phyloP scores from a whole-genome alignment of 2,329 filamentous ascomycete species.

The Endothia cerciana region DNA sequence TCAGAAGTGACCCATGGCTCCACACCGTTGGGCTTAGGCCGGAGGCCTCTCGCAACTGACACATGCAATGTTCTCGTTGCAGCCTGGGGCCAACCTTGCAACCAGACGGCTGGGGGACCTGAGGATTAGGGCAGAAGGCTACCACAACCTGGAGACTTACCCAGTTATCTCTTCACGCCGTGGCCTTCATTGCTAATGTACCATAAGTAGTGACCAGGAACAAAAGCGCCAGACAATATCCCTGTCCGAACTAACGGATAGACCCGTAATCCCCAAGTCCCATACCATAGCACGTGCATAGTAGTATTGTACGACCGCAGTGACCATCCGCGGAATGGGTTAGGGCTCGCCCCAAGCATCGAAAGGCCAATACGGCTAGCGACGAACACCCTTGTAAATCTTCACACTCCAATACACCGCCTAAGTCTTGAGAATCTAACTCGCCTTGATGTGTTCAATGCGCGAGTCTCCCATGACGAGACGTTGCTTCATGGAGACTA shows the following conservation, averaged over 20 bases:
- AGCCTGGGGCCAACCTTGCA: background rate
- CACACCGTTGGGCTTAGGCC: background rate
- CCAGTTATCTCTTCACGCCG: background rate
- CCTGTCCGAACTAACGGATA: constrained; percentile 1
- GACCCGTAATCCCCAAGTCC: background rate
- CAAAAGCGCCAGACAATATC: background rate
- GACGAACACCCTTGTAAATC: background rate
- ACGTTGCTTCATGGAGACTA: background rate
- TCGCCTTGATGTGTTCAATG: background rate
- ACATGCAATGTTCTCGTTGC: background rate
- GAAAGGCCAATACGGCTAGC: too few relatives aligned
- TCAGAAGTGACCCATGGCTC: background rate
- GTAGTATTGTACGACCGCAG: background rate
- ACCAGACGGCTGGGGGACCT: too few relatives aligned
- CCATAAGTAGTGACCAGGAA: too few relatives aligned
- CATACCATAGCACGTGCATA: background rate
- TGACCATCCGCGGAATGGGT: background rate
- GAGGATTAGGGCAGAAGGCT: too few relatives aligned
- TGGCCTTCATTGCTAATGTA: too few relatives aligned
- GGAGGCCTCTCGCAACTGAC: background rate
- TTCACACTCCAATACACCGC: background rate
- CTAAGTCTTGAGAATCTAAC: background rate
- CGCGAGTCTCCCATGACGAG: background rate
- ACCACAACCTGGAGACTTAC: too few relatives aligned
- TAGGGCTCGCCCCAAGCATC: background rate